Percentiles rank a stretch among this genome's conserved stretches.
These are phyloP conservation scores for Wickerhamiella nectarea DNA, from an alignment of 805 yeast species.

Conservation along the genomic window DNA sequence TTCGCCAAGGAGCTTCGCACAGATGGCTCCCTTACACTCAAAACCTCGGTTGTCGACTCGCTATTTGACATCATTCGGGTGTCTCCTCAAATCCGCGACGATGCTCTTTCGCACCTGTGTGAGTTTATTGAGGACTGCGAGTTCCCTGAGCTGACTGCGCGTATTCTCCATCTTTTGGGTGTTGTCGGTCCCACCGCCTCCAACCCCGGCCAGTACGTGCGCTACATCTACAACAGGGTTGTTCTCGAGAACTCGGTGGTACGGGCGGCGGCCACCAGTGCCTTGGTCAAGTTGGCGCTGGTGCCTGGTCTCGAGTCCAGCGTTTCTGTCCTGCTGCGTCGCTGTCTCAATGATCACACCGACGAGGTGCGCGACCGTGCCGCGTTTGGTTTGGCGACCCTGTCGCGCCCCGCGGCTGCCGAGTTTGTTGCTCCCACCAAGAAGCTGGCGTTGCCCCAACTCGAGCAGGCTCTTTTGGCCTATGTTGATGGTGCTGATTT, in stretches of 20 bases:
- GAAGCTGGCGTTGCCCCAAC: constrained; percentile 56
- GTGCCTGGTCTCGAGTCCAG: constrained; percentile 50
- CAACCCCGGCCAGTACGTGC: constrained; percentile 78
- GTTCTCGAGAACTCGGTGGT: constrained; percentile 91
- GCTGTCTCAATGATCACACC: constrained; percentile 79
- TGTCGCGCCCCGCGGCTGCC: constrained; percentile 29
- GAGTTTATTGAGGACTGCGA: constrained; percentile 98
- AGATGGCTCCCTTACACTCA: constrained; percentile 79
- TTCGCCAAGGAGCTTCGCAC: constrained; percentile 74
- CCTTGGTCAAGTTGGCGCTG: constrained; percentile 80
- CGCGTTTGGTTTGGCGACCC: constrained; percentile 60
- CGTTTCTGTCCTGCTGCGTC: constrained; percentile 57
- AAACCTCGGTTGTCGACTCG: constrained; percentile 81
- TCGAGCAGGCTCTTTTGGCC: constrained; percentile 62
- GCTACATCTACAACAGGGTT: constrained; percentile 94
- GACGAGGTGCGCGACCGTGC: constrained; percentile 99
- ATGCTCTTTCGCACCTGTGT: constrained; percentile 77
- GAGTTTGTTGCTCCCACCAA: constrained; percentile 51
- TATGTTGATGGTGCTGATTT: constrained; percentile 44
- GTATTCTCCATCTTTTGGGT: constrained; percentile 83
- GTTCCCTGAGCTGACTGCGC: constrained; percentile 82
- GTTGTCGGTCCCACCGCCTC: constrained; percentile 82
- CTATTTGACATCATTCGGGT: constrained; percentile 80
- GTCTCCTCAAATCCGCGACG: constrained; percentile 69
- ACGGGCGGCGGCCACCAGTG: constrained; percentile 88